A percentile compares a stretch with the other conserved stretches of the same genome.
phyloP scores from a whole-genome alignment of 2,329 filamentous ascomycete species.

The Coleophoma eucalyptorum region DNA sequence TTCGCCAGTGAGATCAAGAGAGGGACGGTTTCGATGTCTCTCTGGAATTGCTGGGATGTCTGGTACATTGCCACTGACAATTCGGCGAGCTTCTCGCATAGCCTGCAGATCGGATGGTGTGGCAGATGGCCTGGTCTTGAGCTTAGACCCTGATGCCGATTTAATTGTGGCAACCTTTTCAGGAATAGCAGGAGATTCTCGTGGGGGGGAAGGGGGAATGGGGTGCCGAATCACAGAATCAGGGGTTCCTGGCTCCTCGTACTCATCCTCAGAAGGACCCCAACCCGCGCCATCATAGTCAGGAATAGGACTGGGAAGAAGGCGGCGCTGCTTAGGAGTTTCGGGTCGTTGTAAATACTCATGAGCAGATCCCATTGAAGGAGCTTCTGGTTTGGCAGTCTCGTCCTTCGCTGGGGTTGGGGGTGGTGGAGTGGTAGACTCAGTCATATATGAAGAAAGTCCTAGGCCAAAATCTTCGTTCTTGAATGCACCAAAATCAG shows the following conservation, averaged over 20 bases:
- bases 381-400: conserved; percentile 8
- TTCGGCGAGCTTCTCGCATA: conserved; percentile 82
- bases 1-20: conserved; percentile 38
- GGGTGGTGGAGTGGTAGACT: conserved; percentile 24
- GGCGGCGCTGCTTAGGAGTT: conserved; percentile 25
- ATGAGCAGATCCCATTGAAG: conserved; percentile 20
- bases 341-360: conserved; percentile 19
- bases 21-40: conserved; percentile 53
- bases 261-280: conserved; percentile 51
- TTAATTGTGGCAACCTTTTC: conserved; percentile 86
- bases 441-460: conserved; percentile 49
- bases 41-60: conserved; percentile 57
- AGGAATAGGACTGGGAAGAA: conserved; percentile 44
- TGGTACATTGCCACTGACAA: conserved; percentile 74
- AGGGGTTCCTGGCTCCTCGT: conserved; percentile 68
- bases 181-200: conserved; percentile 61
- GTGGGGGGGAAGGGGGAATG: conserved; percentile 32
- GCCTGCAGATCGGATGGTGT: conserved; percentile 79
- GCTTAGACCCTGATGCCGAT: conserved; percentile 70
- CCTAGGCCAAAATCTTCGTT: conserved; percentile 49
- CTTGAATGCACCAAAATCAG: conserved; percentile 43
- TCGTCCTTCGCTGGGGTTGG: conserved; percentile 25
- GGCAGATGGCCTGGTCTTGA: conserved; percentile 85
- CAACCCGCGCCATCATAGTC: conserved; percentile 62
- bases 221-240: conserved; percentile 87